phyloP scores from a whole-genome alignment of 176 grass and related monocot genomes.

The Musa schizocarpa region DNA sequence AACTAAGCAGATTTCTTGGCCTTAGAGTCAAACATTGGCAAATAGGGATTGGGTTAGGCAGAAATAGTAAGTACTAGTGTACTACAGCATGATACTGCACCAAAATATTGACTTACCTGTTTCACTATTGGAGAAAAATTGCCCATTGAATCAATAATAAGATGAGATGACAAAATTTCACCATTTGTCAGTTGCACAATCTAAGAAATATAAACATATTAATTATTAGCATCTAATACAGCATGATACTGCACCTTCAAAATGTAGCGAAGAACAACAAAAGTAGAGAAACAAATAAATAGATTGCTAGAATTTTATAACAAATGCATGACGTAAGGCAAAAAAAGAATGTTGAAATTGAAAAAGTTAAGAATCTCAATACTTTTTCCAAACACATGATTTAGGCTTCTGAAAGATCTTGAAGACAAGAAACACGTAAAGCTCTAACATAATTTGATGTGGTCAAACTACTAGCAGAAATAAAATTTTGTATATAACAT shows the following conservation, averaged over 20 bases:
- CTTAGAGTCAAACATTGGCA: background rate
- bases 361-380: background rate
- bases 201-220: slow-evolving; percentile 27
- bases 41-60: background rate
- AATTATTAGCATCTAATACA: slow-evolving; percentile 4
- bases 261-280: background rate
- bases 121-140: slow-evolving; percentile 92
- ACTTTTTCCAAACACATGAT: too few relatives aligned
- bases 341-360: background rate
- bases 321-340: background rate
- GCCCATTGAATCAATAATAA: slow-evolving; percentile 86
- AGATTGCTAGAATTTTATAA: background rate
- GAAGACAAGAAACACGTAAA: too few relatives aligned
- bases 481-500: too few relatives aligned
- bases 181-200: slow-evolving; percentile 55
- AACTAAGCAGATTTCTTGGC: background rate
- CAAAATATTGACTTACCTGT: slow-evolving; percentile 40
- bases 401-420: too few relatives aligned
- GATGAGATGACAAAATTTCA: slow-evolving; percentile 39
- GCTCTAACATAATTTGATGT: too few relatives aligned
- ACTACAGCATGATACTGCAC: background rate
- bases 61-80: too few relatives aligned
- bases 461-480: too few relatives aligned
- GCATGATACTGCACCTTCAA: background rate
- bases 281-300: background rate